phyloP scores from a whole-genome alignment of 805 yeast species.

The Hemisphaericaspora nanyangensis region DNA sequence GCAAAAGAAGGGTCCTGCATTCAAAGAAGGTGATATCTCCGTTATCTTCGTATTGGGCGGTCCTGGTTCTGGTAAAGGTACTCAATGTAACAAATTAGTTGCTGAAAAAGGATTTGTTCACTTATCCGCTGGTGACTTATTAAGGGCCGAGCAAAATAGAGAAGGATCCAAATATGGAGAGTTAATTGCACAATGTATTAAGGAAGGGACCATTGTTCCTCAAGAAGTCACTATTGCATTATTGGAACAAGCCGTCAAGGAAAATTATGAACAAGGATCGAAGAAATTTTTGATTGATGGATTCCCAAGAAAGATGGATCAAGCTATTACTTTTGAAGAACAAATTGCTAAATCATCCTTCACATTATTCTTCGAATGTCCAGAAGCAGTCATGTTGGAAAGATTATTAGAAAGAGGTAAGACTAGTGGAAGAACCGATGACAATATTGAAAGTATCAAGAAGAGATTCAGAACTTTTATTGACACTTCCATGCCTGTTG shows the following conservation, averaged over 20 bases:
- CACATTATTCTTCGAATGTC: conserved; percentile 76
- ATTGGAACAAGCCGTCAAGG: conserved; percentile 73
- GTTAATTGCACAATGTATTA: conserved; percentile 76
- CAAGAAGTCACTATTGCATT: conserved; percentile 86
- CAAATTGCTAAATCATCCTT: conserved; percentile 65
- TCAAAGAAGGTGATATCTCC: conserved; percentile 61
- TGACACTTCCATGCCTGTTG: conserved; percentile 92
- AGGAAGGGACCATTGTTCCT: conserved; percentile 89
- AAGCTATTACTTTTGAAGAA: conserved; percentile 89
- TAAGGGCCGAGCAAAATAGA: conserved; percentile 87
- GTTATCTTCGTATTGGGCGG: conserved; percentile 94
- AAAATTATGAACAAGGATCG: conserved; percentile 44
- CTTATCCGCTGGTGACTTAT: conserved; percentile 92
- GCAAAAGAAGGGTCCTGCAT: conserved; percentile 32
- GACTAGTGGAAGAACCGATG: conserved; percentile 93
- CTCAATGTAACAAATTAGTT: conserved; percentile 88
- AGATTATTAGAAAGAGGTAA: conserved; percentile 88
- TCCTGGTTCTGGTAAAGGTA: conserved; percentile 97
- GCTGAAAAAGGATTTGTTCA: conserved; percentile 79
- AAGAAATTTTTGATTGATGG: conserved; percentile 85
- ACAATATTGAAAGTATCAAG: conserved; percentile 83
- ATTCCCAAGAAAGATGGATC: conserved; percentile 98
- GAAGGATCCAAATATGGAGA: conserved; percentile 81
- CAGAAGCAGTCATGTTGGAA: conserved; percentile 76
- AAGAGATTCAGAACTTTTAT: conserved; percentile 84